Conservation (phyloP, 176 grass and related monocot genomes). For the Dactylis glomerata region DNA sequence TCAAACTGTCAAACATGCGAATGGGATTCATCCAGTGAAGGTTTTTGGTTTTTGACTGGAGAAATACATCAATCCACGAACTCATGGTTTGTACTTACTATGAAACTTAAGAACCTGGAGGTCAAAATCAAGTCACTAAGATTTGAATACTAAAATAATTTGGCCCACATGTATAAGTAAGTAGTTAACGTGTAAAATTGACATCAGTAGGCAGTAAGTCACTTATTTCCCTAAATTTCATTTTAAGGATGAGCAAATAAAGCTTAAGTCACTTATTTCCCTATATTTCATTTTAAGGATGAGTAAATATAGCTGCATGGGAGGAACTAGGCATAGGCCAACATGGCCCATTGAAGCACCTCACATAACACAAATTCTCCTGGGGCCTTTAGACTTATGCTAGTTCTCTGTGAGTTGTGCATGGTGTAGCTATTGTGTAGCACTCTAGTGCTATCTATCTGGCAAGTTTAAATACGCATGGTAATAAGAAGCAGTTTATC, state of each 20-base stretch:
- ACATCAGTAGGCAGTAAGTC: neutral
- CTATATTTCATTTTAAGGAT: neutral
- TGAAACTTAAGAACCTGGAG: neutral
- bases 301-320: neutral
- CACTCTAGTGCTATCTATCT: neutral
- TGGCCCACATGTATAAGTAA: neutral
- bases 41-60: neutral
- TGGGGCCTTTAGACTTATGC: neutral
- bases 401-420: neutral
- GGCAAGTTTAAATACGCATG: neutral
- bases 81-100: neutral
- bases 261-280: too few relatives aligned
- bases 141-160: neutral
- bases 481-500: neutral
- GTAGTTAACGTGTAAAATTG: neutral
- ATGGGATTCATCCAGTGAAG: neutral
- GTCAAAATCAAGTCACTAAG: neutral
- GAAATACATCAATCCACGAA: neutral
- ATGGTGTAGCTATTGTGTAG: neutral
- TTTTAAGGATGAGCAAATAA: neutral
- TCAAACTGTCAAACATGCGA: constrained; percentile 1
- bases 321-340: neutral
- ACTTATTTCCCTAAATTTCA: neutral
- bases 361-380: neutral
- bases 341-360: neutral